These are phyloP conservation scores for Candida ortonii DNA, from an alignment of 805 yeast species.

Conservation along the genomic window DNA sequence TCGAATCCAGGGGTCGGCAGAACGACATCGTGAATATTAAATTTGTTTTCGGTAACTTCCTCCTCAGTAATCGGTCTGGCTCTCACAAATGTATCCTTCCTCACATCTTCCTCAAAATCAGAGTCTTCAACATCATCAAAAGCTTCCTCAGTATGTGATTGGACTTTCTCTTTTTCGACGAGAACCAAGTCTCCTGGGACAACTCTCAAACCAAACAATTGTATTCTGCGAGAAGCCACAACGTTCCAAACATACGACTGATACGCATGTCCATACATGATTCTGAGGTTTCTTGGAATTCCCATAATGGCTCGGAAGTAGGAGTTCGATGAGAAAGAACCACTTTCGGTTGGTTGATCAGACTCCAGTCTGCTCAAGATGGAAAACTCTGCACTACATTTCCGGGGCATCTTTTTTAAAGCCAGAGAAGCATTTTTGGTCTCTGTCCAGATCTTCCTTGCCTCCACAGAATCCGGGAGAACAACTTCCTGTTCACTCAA, in stretches of 20 bases:
- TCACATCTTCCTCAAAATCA: slow-evolving; percentile 70
- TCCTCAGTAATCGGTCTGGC: slow-evolving; percentile 75
- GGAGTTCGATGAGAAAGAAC: slow-evolving; percentile 47
- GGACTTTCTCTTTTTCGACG: slow-evolving; percentile 27
- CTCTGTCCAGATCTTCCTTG: slow-evolving; percentile 78
- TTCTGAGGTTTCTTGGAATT: slow-evolving; percentile 85
- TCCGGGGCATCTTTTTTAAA: slow-evolving; percentile 75
- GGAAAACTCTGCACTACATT: slow-evolving; percentile 80
- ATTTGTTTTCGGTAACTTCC: slow-evolving; percentile 59
- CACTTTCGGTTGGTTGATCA: slow-evolving; percentile 46
- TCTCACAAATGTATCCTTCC: slow-evolving; percentile 51
- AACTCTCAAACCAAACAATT: slow-evolving; percentile 62
- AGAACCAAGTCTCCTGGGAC: slow-evolving; percentile 81
- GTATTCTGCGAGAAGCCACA: slow-evolving; percentile 75
- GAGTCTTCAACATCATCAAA: slow-evolving; percentile 41
- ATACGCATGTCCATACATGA: slow-evolving; percentile 97
- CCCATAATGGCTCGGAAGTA: slow-evolving; percentile 80
- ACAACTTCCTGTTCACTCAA: slow-evolving; percentile 84
- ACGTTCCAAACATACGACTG: slow-evolving; percentile 94
- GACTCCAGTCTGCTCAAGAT: slow-evolving; percentile 60
- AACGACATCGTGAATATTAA: slow-evolving; percentile 77
- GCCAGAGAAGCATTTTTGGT: slow-evolving; percentile 66
- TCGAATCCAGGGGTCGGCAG: slow-evolving; percentile 97
- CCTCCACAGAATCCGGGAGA: slow-evolving; percentile 77
- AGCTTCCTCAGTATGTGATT: slow-evolving; percentile 11